Evolutionary conservation across 768 basidiomycete genomes (phyloP).

Genomic region (Russula dissimulans): DNA sequence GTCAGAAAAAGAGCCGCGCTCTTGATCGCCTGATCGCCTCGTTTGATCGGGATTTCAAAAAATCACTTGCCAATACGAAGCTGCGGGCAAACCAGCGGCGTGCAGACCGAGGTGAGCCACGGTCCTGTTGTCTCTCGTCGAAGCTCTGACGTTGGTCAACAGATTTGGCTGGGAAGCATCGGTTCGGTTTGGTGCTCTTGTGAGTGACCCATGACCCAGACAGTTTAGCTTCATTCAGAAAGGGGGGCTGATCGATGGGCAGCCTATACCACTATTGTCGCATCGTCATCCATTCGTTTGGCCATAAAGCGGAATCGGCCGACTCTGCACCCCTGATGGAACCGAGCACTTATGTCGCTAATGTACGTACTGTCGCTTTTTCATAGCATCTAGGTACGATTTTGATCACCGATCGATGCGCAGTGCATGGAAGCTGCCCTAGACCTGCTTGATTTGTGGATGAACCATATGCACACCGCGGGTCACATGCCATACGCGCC

Average conservation of each 20-base stretch:
- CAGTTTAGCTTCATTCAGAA: background rate
- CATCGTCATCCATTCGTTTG: conserved; percentile 16
- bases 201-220: background rate
- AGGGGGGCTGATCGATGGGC: background rate
- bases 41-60: conserved; percentile 5
- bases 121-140: background rate
- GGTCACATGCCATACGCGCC: conserved; percentile 13
- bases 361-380: background rate
- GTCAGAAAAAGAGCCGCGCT: conserved; percentile 10
- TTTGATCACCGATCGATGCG: background rate
- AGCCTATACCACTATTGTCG: conserved; percentile 18
- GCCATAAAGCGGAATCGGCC: conserved; percentile 8
- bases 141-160: background rate
- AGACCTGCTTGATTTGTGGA: conserved; percentile 13
- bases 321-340: background rate
- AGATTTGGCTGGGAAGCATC: conserved; percentile 11
- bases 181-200: conserved; percentile 14
- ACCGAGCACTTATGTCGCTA: conserved; percentile 6
- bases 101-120: conserved; percentile 2
- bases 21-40: conserved; percentile 5
- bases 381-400: background rate
- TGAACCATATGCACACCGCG: conserved; percentile 3
- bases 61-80: conserved; percentile 12
- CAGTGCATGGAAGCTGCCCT: conserved; percentile 17
- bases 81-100: background rate